These are phyloP conservation scores for Poterioochromonas sp. DNA, from an alignment of 352 stramenopile species.

Conservation along the genomic window DNA sequence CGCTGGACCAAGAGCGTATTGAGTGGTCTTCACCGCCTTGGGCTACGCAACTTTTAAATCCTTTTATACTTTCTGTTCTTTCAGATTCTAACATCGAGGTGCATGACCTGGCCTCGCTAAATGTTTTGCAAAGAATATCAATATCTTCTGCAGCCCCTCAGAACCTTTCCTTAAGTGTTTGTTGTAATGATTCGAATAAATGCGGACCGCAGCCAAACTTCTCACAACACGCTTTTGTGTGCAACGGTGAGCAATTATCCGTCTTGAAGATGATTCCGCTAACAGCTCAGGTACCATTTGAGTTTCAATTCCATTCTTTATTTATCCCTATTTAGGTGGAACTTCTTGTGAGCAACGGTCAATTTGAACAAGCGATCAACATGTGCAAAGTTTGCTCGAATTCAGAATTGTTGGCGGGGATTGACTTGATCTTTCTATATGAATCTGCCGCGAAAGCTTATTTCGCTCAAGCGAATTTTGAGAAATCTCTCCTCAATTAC, in stretches of 20 bases:
- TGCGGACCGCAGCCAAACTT: not conserved
- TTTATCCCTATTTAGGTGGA: not conserved
- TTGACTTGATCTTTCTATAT: not conserved
- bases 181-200: not conserved
- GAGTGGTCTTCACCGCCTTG: not conserved
- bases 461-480: not conserved
- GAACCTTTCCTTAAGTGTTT: not conserved
- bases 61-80: conserved; percentile 12
- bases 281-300: not conserved
- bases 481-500: not conserved
- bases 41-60: not conserved
- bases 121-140: not conserved
- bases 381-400: not conserved
- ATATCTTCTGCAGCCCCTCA: not conserved
- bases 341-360: not conserved
- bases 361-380: not conserved
- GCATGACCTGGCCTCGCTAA: not conserved
- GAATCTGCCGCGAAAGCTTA: not conserved
- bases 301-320: not conserved
- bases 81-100: not conserved
- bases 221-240: not conserved
- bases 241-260: conserved; percentile 8
- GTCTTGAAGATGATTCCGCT: conserved; percentile 15
- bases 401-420: not conserved
- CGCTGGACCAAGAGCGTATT: not conserved